Conservation (phyloP, 768 basidiomycete species). For the Tulasnella sp. region DNA sequence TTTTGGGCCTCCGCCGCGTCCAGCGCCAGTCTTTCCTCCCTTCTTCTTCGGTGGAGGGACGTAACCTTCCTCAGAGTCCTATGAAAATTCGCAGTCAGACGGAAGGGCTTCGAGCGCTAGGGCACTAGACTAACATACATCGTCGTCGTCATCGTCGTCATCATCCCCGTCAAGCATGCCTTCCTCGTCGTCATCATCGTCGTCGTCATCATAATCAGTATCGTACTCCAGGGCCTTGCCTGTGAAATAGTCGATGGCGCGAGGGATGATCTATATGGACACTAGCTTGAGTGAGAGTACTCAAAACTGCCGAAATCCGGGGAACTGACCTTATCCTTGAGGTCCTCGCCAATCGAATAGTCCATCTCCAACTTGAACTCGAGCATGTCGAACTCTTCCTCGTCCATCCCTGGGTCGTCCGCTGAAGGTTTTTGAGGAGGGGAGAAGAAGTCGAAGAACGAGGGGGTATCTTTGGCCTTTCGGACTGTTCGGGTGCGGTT, state of each 20-base stretch:
- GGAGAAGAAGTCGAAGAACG: slow-evolving; percentile 98
- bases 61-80: not conserved
- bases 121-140: slow-evolving; percentile 30
- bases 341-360: slow-evolving; percentile 96
- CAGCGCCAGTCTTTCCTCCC: slow-evolving; percentile 6
- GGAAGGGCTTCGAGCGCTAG: slow-evolving; percentile 14
- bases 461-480: slow-evolving; percentile 83
- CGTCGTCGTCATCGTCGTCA: slow-evolving; percentile 34
- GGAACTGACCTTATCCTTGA: slow-evolving; percentile 80
- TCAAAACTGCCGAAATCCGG: not conserved
- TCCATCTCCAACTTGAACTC: slow-evolving; percentile 92
- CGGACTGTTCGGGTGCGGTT: slow-evolving; percentile 37
- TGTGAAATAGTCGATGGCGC: slow-evolving; percentile 94
- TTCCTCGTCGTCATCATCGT: slow-evolving; percentile 28
- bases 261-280: slow-evolving; percentile 69
- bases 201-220: slow-evolving; percentile 21
- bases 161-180: slow-evolving; percentile 10
- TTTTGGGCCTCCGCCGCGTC: not conserved
- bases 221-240: slow-evolving; percentile 87
- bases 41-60: slow-evolving; percentile 4
- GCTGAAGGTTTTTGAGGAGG: slow-evolving; percentile 57
- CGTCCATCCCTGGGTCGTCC: slow-evolving; percentile 63
- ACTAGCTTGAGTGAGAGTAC: not conserved
- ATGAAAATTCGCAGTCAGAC: not conserved
- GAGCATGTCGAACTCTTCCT: slow-evolving; percentile 78